phyloP scores from a whole-genome alignment of 192 early-diverging fungal genomes.

The Coemansia sp. region DNA sequence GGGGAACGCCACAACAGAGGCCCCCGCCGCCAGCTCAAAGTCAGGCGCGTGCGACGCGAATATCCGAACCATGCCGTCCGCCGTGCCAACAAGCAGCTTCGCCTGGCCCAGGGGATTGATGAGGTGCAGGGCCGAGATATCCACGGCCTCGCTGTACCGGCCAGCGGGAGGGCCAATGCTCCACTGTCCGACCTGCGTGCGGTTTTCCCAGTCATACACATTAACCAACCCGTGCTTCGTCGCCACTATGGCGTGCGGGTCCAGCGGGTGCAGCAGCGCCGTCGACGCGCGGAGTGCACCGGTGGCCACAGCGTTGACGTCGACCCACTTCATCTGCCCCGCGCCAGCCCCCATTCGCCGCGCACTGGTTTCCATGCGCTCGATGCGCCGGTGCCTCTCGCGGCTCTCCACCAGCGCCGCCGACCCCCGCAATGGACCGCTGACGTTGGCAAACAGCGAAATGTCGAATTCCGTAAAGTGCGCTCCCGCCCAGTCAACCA shows the following conservation, averaged over 20 bases:
- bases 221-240: slow-evolving; percentile 62
- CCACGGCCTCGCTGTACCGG: not conserved
- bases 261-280: slow-evolving; percentile 77
- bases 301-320: slow-evolving; percentile 34
- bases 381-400: slow-evolving; percentile 33
- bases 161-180: slow-evolving; percentile 5
- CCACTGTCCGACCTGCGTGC: slow-evolving; percentile 40
- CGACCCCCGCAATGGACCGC: slow-evolving; percentile 43
- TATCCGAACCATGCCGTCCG: slow-evolving; percentile 49
- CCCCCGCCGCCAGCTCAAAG: slow-evolving; percentile 19
- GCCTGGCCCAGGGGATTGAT: slow-evolving; percentile 90
- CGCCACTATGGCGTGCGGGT: slow-evolving; percentile 78
- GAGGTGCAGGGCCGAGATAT: slow-evolving; percentile 75
- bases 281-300: slow-evolving; percentile 10
- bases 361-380: slow-evolving; percentile 33
- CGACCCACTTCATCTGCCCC: slow-evolving; percentile 28
- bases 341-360: slow-evolving; percentile 20
- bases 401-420: slow-evolving; percentile 42
- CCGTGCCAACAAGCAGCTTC: slow-evolving; percentile 62
- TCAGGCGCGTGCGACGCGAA: slow-evolving; percentile 50
- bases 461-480: slow-evolving; percentile 53
- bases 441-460: slow-evolving; percentile 47
- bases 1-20: slow-evolving; percentile 21
- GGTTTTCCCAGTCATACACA: slow-evolving; percentile 51
- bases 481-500: slow-evolving; percentile 53